Conservation (phyloP, 805 yeast genomes). For the Lachancea fermentati region DNA sequence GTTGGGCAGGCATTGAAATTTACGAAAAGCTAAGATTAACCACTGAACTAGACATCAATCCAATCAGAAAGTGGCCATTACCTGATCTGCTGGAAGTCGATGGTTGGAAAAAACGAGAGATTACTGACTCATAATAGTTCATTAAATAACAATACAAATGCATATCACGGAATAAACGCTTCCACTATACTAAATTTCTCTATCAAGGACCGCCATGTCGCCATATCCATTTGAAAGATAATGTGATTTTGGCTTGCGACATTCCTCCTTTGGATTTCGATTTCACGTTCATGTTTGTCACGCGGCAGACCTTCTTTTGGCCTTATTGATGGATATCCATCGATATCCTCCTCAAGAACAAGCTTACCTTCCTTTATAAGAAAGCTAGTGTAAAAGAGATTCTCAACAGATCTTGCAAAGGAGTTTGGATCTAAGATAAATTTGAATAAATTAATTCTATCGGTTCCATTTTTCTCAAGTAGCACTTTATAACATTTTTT, state of each 20-base stretch:
- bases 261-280: constrained; percentile 23
- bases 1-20: constrained; percentile 92
- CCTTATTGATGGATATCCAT: constrained; percentile 40
- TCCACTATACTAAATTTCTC: constrained; percentile 49
- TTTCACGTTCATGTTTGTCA: constrained; percentile 20
- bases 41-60: constrained; percentile 52
- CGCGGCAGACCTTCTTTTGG: constrained; percentile 29
- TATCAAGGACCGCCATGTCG: constrained; percentile 58
- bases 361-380: constrained; percentile 68
- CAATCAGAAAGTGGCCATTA: constrained; percentile 81
- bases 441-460: constrained; percentile 51
- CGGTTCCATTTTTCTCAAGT: constrained; percentile 28
- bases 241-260: constrained; percentile 47
- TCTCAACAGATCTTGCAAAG: constrained; percentile 76
- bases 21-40: constrained; percentile 43
- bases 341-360: constrained; percentile 45
- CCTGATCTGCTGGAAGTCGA: constrained; percentile 42
- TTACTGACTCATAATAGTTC: no score
- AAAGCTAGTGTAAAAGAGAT: constrained; percentile 77
- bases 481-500: constrained; percentile 44
- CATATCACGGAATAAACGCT: constrained; percentile 36
- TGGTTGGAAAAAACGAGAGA: constrained; percentile 42
- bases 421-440: constrained; percentile 72
- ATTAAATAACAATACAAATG: neutral
- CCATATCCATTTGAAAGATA: constrained; percentile 64